These are phyloP conservation scores for Eimeria maxima DNA, from an alignment of 169 alveolate species.

Conservation along the genomic window DNA sequence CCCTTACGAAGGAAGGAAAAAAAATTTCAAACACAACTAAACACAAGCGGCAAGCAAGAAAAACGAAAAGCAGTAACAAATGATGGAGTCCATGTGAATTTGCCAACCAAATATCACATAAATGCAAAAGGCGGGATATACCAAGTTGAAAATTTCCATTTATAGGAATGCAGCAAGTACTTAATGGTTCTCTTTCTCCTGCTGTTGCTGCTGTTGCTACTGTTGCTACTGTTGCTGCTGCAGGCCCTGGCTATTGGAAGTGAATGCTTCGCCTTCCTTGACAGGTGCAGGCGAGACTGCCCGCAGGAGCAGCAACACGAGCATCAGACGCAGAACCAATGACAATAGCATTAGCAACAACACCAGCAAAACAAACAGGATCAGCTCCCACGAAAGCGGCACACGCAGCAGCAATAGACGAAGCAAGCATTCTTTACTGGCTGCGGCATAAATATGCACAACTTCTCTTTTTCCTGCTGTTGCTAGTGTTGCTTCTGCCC, in stretches of 20 bases:
- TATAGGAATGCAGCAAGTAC: too few relatives aligned
- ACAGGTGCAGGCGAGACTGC: slow-evolving; percentile 83
- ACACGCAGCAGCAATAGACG: not conserved
- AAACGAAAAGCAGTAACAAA: too few relatives aligned
- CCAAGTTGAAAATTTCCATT: too few relatives aligned
- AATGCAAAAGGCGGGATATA: too few relatives aligned
- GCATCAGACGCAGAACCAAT: not conserved
- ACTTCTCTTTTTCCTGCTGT: not conserved
- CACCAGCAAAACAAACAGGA: not conserved
- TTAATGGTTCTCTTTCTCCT: too few relatives aligned
- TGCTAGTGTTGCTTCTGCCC: not conserved
- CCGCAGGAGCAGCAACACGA: not conserved
- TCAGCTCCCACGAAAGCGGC: not conserved
- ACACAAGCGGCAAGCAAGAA: too few relatives aligned
- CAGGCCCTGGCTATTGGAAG: slow-evolving; percentile 89
- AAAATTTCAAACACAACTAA: too few relatives aligned
- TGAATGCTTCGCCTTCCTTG: slow-evolving; percentile 96
- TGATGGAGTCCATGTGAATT: too few relatives aligned
- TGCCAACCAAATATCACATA: too few relatives aligned
- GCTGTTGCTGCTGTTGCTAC: slow-evolving; percentile 19
- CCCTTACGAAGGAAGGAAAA: too few relatives aligned
- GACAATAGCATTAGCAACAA: not conserved
- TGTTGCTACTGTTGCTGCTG: slow-evolving; percentile 7
- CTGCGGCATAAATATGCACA: not conserved
- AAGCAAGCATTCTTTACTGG: not conserved